phyloP scores from a whole-genome alignment of 73 alveolate genomes.

The Paramecium pentaurelia region DNA sequence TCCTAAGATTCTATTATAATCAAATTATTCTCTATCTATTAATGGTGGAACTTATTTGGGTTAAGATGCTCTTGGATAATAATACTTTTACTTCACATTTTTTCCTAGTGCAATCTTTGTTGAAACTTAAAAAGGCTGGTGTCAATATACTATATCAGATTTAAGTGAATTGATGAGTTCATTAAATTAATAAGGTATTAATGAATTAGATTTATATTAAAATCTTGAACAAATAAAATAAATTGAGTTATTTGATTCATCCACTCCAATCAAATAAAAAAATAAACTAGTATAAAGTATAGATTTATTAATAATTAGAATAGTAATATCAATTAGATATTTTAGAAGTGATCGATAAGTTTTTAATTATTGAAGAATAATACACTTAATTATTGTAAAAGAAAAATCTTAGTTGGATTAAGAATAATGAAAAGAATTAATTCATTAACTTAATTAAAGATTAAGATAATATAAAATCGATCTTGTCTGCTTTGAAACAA shows the following conservation, averaged over 20 bases:
- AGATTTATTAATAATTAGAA: not conserved
- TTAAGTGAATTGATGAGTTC: not conserved
- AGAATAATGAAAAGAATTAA: not conserved
- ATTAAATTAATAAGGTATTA: not conserved
- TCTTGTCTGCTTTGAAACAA: not conserved
- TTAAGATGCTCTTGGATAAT: not conserved
- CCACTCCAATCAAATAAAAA: not conserved
- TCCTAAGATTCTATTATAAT: not conserved
- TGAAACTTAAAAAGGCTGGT: constrained; percentile 38
- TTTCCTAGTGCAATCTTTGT: constrained; percentile 35
- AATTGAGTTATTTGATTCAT: not conserved
- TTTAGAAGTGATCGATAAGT: not conserved
- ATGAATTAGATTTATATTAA: not conserved
- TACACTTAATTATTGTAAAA: not conserved
- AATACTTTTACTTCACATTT: not conserved
- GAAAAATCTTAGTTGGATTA: not conserved
- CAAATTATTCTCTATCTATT: not conserved
- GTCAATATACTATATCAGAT: constrained; percentile 7
- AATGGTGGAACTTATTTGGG: constrained; percentile 19
- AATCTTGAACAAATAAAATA: not conserved
- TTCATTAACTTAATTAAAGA: not conserved
- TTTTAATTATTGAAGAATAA: not conserved
- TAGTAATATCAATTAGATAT: not conserved
- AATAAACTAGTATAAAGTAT: not conserved
- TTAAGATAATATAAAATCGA: not conserved